Percentiles rank a stretch among this genome's conserved stretches.
Conservation (phyloP, 2,329 filamentous ascomycete species). For the Exophiala lecanii-corni region DNA sequence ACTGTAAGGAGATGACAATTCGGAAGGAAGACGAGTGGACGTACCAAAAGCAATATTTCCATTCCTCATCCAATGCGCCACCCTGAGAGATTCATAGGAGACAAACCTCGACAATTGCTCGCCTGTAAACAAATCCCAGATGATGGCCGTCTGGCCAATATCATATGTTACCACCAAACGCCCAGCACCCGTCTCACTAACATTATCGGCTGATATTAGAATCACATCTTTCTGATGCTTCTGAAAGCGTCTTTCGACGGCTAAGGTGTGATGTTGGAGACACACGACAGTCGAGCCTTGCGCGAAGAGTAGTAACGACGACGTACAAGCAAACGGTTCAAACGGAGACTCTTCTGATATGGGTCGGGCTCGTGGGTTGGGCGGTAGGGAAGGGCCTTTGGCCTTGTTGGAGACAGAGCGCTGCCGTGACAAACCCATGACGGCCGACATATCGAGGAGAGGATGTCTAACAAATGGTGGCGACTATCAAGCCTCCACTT, state of each 20-base stretch:
- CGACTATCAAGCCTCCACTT: too few species aligned
- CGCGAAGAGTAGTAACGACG: slow-evolving; percentile 83
- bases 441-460: neutral
- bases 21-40: slow-evolving; percentile 9
- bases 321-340: slow-evolving; percentile 85
- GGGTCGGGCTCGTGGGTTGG: slow-evolving; percentile 15
- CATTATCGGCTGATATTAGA: slow-evolving; percentile 83
- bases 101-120: slow-evolving; percentile 87
- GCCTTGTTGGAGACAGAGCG: slow-evolving; percentile 24
- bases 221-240: slow-evolving; percentile 78
- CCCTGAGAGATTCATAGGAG: slow-evolving; percentile 79
- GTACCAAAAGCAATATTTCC: slow-evolving; percentile 94
- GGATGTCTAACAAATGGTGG: too few species aligned
- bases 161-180: slow-evolving; percentile 91
- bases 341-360: slow-evolving; percentile 52
- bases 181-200: slow-evolving; percentile 79
- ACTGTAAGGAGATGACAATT: slow-evolving; percentile 24
- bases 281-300: slow-evolving; percentile 78
- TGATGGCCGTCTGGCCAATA: slow-evolving; percentile 81
- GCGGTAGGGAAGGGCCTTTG: slow-evolving; percentile 16
- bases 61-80: slow-evolving; percentile 93
- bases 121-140: slow-evolving; percentile 93
- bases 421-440: slow-evolving; percentile 21
- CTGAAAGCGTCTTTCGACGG: slow-evolving; percentile 80
- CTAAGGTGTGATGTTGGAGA: slow-evolving; percentile 86